phyloP scores from a whole-genome alignment of 371 early-diverging fungal genomes.

The Mortierella sp. region DNA sequence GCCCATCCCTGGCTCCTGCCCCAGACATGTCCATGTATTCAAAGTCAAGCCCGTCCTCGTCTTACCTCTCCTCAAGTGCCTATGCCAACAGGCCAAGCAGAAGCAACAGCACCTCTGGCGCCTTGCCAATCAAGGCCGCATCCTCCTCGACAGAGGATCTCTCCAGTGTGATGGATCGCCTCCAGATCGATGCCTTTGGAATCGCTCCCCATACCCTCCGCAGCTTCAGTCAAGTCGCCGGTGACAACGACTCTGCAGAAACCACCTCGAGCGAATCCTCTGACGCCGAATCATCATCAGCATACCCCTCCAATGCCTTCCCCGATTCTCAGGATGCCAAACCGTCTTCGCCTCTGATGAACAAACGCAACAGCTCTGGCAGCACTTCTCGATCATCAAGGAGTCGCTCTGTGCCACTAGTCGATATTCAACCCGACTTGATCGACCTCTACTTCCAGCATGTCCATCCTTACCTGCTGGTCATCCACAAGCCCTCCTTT shows the following conservation, averaged over 20 bases:
- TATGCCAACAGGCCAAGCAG: constrained; percentile 26
- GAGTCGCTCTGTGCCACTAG: constrained; percentile 44
- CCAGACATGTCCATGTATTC: constrained; percentile 35
- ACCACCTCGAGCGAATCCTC: constrained; percentile 33
- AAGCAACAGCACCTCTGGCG: constrained; percentile 33
- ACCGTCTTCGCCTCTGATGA: constrained; percentile 2
- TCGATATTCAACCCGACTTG: constrained; percentile 53
- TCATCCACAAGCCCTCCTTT: constrained; percentile 69
- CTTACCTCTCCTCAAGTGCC: constrained; percentile 15
- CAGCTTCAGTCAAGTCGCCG: constrained; percentile 54
- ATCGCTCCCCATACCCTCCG: constrained; percentile 57
- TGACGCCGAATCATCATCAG: constrained; percentile 15
- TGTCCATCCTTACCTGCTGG: constrained; percentile 68
- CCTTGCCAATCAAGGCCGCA: constrained; percentile 1
- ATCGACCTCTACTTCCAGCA: constrained; percentile 66
- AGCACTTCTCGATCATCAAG: constrained; percentile 31
- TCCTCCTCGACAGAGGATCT: constrained; percentile 47
- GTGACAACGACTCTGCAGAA: constrained; percentile 49
- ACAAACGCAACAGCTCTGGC: constrained; percentile 21
- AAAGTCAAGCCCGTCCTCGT: constrained; percentile 34
- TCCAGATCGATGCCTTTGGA: constrained; percentile 58
- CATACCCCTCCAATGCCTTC: neutral
- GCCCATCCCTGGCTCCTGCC: constrained; percentile 8
- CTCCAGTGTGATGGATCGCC: constrained; percentile 46
- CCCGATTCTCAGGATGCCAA: neutral